A percentile compares a stretch with the other conserved stretches of the same genome.
phyloP scores from a whole-genome alignment of 1,284 basidiomycete species.

The Trametes hirsuta region DNA sequence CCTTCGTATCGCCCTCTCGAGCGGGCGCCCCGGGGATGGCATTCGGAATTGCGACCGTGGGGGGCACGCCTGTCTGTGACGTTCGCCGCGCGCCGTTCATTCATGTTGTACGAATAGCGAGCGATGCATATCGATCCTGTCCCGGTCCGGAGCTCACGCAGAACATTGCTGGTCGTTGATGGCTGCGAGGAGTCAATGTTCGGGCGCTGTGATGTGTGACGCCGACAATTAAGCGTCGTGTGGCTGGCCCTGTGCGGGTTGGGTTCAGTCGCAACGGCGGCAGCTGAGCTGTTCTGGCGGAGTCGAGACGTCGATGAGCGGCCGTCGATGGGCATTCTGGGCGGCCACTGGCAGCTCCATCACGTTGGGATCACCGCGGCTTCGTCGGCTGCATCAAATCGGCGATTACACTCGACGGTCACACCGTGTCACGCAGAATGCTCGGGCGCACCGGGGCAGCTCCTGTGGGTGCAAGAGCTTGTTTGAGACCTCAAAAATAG shows the following conservation, averaged over 20 bases:
- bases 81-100: not conserved
- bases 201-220: not conserved
- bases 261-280: not conserved
- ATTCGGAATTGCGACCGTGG: conserved; percentile 2
- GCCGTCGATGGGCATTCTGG: not conserved
- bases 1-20: conserved; percentile 3
- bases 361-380: conserved; percentile 12
- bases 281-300: not conserved
- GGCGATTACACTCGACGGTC: conserved; percentile 6
- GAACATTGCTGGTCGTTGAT: not conserved
- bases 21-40: not conserved
- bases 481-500: not conserved
- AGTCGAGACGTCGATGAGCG: conserved; percentile 1
- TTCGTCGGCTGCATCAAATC: conserved; percentile 14
- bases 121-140: not conserved
- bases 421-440: conserved; percentile 3
- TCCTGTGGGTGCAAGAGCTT: not conserved
- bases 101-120: conserved; percentile 9
- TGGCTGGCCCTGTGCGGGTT: not conserved
- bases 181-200: not conserved
- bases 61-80: not conserved
- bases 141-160: too few species aligned
- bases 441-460: not conserved
- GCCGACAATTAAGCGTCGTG: not conserved
- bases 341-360: conserved; percentile 1